These are phyloP conservation scores for Patellaria atrata DNA, from an alignment of 495 filamentous ascomycete genomes.

Conservation along the genomic window DNA sequence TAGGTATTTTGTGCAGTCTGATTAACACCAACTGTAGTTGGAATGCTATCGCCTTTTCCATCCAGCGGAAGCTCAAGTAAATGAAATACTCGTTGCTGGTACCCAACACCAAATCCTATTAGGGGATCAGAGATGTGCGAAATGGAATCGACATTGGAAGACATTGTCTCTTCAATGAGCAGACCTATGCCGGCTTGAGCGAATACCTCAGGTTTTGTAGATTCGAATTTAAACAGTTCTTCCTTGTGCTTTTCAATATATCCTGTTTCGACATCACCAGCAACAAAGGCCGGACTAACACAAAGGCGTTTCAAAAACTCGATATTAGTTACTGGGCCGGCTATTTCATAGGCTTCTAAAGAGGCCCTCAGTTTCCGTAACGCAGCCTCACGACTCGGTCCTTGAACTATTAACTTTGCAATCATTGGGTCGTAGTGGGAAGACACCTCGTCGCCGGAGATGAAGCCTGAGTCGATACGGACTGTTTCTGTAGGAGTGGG, in stretches of 20 bases:
- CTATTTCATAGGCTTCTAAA: constrained; percentile 80
- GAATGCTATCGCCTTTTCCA: constrained; percentile 21
- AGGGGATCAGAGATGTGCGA: constrained; percentile 12
- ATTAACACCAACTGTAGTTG: constrained; percentile 41
- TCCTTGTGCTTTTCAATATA: constrained; percentile 80
- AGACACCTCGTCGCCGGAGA: constrained; percentile 79
- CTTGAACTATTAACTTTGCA: constrained; percentile 89
- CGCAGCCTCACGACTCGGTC: constrained; percentile 59
- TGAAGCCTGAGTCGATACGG: constrained; percentile 85
- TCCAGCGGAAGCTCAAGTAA: constrained; percentile 37
- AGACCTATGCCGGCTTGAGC: constrained; percentile 69
- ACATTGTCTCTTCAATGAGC: constrained; percentile 35
- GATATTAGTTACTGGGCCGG: constrained; percentile 86
- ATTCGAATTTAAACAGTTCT: constrained; percentile 32
- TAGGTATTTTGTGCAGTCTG: constrained; percentile 50
- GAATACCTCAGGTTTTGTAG: constrained; percentile 29
- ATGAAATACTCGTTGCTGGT: constrained; percentile 42
- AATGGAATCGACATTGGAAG: constrained; percentile 5
- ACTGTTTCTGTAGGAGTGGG: constrained; percentile 55
- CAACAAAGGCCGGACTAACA: constrained; percentile 63
- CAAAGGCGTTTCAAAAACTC: constrained; percentile 87
- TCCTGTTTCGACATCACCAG: constrained; percentile 85
- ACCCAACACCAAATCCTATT: constrained; percentile 39
- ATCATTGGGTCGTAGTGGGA: constrained; percentile 99
- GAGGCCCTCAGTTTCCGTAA: constrained; percentile 72